These are phyloP conservation scores for Suhomyces wounanorum DNA, from an alignment of 1,139 yeast species.

Conservation along the genomic window DNA sequence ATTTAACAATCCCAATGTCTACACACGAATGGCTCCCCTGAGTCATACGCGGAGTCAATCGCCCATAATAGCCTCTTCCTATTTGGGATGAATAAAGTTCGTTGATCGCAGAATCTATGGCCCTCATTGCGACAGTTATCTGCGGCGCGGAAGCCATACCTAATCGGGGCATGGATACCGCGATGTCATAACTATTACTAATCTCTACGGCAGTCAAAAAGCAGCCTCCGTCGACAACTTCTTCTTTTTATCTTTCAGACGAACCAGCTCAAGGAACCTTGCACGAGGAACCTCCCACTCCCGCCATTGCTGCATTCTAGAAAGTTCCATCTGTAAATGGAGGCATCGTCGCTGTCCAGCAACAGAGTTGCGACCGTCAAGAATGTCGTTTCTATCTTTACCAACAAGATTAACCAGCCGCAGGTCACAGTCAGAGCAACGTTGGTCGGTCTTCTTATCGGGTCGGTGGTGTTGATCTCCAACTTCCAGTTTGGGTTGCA, in stretches of 20 bases:
- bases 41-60: no score
- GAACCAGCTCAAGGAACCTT: not conserved
- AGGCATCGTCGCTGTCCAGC: conserved; percentile 1
- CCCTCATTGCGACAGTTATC: not conserved
- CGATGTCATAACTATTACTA: not conserved
- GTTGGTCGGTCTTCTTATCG: conserved; percentile 71
- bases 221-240: not conserved
- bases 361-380: not conserved
- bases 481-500: conserved; percentile 96
- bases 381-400: conserved; percentile 8
- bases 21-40: no score
- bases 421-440: conserved; percentile 77
- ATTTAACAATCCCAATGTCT: no score
- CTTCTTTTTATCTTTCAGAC: not conserved
- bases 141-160: conserved; percentile 2
- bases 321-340: not conserved
- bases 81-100: not conserved
- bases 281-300: not conserved
- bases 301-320: not conserved
- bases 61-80: not conserved
- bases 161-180: conserved; percentile 2
- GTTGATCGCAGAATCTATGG: not conserved
- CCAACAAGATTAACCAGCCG: conserved; percentile 42
- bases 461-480: conserved; percentile 78
- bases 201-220: not conserved